Percentiles rank a stretch among this genome's conserved stretches.
phyloP scores from a whole-genome alignment of 495 filamentous ascomycete genomes.

The Penicillium lividum region DNA sequence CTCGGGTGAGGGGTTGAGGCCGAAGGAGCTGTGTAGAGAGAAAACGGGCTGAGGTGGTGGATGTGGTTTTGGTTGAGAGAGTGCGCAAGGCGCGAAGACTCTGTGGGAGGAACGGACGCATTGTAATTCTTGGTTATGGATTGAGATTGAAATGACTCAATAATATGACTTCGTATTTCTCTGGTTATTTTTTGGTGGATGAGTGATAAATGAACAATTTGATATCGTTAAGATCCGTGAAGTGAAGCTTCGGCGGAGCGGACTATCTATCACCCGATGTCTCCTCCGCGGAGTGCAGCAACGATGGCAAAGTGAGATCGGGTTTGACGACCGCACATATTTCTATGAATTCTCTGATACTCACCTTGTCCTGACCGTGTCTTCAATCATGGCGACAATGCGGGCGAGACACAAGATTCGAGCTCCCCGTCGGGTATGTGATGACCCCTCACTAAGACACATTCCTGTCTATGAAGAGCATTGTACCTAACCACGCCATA shows the following conservation, averaged over 20 bases:
- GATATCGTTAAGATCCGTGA: not conserved
- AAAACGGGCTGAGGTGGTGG: conserved; percentile 12
- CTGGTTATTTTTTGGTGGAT: not conserved
- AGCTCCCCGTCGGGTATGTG: conserved; percentile 65
- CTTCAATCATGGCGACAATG: conserved; percentile 58
- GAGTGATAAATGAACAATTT: not conserved
- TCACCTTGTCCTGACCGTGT: conserved; percentile 1
- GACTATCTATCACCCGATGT: conserved; percentile 14
- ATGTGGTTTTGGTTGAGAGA: conserved; percentile 14
- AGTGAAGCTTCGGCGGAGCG: conserved; percentile 1
- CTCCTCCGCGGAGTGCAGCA: conserved; percentile 26
- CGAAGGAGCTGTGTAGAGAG: conserved; percentile 19
- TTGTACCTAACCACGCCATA: conserved; percentile 31
- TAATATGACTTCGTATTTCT: not conserved
- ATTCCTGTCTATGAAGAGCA: not conserved
- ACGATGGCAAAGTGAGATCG: not conserved
- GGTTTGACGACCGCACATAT: not conserved
- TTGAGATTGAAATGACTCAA: not conserved
- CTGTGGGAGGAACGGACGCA: conserved; percentile 24
- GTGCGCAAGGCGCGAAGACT: conserved; percentile 22
- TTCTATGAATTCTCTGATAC: not conserved
- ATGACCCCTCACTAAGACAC: not conserved
- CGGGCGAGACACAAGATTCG: conserved; percentile 69
- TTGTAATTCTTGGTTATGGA: conserved; percentile 1
- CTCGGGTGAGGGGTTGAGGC: conserved; percentile 5